Evolutionary conservation across 2,329 filamentous ascomycete genomes (phyloP).

Genomic region (Fusarium pseudoanthophilum): DNA sequence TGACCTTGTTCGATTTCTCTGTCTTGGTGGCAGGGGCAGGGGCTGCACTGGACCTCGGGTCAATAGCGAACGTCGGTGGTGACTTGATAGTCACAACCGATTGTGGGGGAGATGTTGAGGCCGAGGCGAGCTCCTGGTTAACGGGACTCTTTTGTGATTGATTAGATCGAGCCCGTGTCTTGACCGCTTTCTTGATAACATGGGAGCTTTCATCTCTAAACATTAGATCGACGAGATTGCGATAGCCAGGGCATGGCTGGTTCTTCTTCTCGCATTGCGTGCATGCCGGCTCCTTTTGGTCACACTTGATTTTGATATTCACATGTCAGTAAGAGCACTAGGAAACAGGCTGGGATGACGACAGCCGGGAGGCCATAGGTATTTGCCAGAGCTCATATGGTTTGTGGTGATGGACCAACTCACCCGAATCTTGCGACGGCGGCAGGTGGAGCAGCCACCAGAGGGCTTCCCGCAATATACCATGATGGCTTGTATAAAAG

Average conservation of each 20-base stretch:
- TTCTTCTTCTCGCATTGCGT: conserved; percentile 66
- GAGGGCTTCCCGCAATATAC: conserved; percentile 69
- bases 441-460: conserved; percentile 65
- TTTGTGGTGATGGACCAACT: conserved; percentile 44
- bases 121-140: conserved; percentile 24
- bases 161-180: conserved; percentile 43
- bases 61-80: conserved; percentile 13
- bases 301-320: conserved; percentile 55
- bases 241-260: conserved; percentile 64
- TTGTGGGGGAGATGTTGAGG: conserved; percentile 30
- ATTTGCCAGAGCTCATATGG: background rate
- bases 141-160: conserved; percentile 39
- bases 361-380: background rate
- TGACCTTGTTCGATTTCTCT: conserved; percentile 12
- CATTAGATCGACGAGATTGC: conserved; percentile 66
- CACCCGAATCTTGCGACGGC: conserved; percentile 66
- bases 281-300: conserved; percentile 62
- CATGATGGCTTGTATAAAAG: conserved; percentile 51
- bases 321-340: conserved; percentile 6
- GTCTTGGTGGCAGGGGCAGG: conserved; percentile 3
- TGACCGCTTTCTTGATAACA: conserved; percentile 63
- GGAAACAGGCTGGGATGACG: background rate
- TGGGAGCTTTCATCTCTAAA: conserved; percentile 67
- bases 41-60: background rate
- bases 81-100: conserved; percentile 5